Evolutionary conservation across 768 basidiomycete species (phyloP).

Genomic region (Termitomyces sp.): DNA sequence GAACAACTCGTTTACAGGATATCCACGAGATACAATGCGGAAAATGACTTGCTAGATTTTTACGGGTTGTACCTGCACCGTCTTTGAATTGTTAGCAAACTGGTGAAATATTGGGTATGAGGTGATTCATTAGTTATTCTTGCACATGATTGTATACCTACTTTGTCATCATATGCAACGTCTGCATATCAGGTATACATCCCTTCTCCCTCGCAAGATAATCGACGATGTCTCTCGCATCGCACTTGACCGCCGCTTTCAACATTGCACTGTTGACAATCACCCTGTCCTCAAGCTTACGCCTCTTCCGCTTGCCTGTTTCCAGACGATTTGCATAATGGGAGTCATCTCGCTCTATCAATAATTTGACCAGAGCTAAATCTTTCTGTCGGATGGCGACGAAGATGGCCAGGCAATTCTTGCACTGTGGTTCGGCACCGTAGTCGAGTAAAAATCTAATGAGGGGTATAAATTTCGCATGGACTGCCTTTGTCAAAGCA

Average conservation of each 20-base stretch:
- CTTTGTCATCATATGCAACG: slow-evolving; percentile 29
- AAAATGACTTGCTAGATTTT: neutral
- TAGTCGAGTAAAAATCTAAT: slow-evolving; percentile 63
- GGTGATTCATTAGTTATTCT: neutral
- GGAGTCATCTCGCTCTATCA: slow-evolving; percentile 56
- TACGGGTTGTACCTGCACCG: neutral
- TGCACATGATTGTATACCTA: neutral
- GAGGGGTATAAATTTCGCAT: slow-evolving; percentile 56
- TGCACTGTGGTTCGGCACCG: slow-evolving; percentile 64
- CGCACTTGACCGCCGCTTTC: slow-evolving; percentile 53
- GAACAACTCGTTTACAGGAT: slow-evolving; percentile 4
- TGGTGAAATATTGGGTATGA: neutral
- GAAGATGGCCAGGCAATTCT: slow-evolving; percentile 58
- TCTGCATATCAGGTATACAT: slow-evolving; percentile 68
- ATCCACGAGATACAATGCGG: slow-evolving; percentile 17
- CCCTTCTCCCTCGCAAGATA: slow-evolving; percentile 69
- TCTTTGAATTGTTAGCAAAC: neutral
- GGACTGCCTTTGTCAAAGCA: slow-evolving; percentile 73
- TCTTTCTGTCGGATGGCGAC: slow-evolving; percentile 74
- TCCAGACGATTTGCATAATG: slow-evolving; percentile 16
- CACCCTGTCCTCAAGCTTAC: slow-evolving; percentile 57
- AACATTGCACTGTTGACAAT: slow-evolving; percentile 52
- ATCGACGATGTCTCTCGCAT: slow-evolving; percentile 64
- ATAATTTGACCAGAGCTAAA: slow-evolving; percentile 59
- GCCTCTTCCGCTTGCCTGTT: slow-evolving; percentile 33